A percentile compares a stretch with the other conserved stretches of the same genome.
These are phyloP conservation scores for Gossypium gossypioides DNA, from an alignment of 441 rosid species.

Conservation along the genomic window DNA sequence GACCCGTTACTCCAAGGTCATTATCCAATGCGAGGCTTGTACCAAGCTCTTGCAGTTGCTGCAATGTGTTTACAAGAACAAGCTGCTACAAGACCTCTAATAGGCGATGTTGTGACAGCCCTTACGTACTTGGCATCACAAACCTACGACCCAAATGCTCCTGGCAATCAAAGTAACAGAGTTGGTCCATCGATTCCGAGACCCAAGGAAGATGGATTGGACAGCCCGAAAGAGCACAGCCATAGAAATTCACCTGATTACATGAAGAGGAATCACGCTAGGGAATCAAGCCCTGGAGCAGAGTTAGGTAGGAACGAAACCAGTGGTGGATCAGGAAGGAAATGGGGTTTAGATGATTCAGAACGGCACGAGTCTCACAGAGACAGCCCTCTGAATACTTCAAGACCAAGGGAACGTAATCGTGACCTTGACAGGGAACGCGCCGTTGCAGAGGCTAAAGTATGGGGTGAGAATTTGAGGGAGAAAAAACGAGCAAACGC, in stretches of 20 bases:
- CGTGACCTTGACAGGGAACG: slow-evolving; percentile 86
- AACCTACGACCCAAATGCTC: slow-evolving; percentile 59
- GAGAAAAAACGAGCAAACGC: slow-evolving; percentile 68
- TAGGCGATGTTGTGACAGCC: slow-evolving; percentile 94
- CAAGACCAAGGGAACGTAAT: slow-evolving; percentile 71
- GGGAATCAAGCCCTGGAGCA: slow-evolving; percentile 47
- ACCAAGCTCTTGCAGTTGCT: slow-evolving; percentile 97
- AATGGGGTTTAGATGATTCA: slow-evolving; percentile 55
- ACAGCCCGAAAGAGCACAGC: slow-evolving; percentile 58
- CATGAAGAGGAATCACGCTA: slow-evolving; percentile 50
- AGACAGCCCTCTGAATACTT: slow-evolving; percentile 58
- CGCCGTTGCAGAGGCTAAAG: slow-evolving; percentile 93
- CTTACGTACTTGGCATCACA: slow-evolving; percentile 89
- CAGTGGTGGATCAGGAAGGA: slow-evolving; percentile 77
- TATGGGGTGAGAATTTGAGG: slow-evolving; percentile 98
- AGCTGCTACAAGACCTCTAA: slow-evolving; percentile 90
- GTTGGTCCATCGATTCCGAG: slow-evolving; percentile 61
- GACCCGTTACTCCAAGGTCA: slow-evolving; percentile 82
- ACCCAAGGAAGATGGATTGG: slow-evolving; percentile 71
- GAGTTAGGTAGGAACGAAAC: slow-evolving; percentile 57
- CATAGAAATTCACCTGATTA: slow-evolving; percentile 77
- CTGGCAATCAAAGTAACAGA: slow-evolving; percentile 49
- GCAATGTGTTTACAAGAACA: slow-evolving; percentile 99
- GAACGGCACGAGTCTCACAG: slow-evolving; percentile 65
- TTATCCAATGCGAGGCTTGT: slow-evolving; percentile 89